Evolutionary conservation across 2,329 filamentous ascomycete genomes (phyloP).

Genomic region (Colletotrichum navitas): DNA sequence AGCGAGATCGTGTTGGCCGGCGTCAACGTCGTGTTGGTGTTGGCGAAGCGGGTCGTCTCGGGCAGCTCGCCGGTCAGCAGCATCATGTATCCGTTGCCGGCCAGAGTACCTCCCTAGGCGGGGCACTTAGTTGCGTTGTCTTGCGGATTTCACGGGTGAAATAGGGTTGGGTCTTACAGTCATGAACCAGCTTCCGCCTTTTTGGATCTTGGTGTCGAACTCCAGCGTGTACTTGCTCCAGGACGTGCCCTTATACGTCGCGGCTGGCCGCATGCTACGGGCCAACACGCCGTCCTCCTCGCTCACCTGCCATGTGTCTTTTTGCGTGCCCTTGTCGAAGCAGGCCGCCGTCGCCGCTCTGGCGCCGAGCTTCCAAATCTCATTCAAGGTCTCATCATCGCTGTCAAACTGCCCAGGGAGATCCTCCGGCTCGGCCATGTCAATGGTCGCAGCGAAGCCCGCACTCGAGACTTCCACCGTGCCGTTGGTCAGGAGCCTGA

Average conservation of each 20-base stretch:
- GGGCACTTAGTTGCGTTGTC: conserved; percentile 7
- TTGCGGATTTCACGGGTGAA: no score
- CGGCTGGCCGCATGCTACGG: conserved; percentile 49
- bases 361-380: conserved; percentile 55
- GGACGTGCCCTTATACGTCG: conserved; percentile 44
- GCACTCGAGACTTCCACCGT: conserved; percentile 49
- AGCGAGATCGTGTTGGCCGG: conserved; percentile 52
- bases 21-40: conserved; percentile 51
- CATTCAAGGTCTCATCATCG: conserved; percentile 49
- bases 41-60: conserved; percentile 40
- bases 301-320: conserved; percentile 52
- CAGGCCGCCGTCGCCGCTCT: conserved; percentile 51
- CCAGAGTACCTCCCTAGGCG: conserved; percentile 15
- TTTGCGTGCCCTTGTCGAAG: conserved; percentile 52
- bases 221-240: conserved; percentile 53
- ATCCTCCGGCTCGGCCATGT: conserved; percentile 43
- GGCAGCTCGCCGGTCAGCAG: conserved; percentile 35
- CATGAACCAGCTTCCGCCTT: conserved; percentile 55
- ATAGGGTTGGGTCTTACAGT: conserved; percentile 44
- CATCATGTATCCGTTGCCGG: conserved; percentile 34
- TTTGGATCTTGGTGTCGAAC: conserved; percentile 54
- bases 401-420: conserved; percentile 49
- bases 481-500: conserved; percentile 52
- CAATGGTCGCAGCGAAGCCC: conserved; percentile 50
- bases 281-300: conserved; percentile 51